Conservation (phyloP, 73 alveolate species). For the Urostyla sp. region DNA sequence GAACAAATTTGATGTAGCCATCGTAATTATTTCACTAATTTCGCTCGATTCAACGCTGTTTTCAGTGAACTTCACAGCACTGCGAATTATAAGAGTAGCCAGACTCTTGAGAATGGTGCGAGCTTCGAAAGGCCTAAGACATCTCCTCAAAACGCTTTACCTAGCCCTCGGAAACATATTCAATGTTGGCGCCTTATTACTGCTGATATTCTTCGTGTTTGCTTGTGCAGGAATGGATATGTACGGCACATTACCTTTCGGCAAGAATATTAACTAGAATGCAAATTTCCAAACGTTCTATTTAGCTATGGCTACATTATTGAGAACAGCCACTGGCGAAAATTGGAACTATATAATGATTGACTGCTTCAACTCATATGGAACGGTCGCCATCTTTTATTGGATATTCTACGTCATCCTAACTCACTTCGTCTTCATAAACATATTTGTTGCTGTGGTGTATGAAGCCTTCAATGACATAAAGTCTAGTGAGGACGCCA, state of each 20-base stretch:
- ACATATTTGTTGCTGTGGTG: slow-evolving; percentile 75
- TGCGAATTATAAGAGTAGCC: slow-evolving; percentile 76
- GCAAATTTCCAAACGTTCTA: slow-evolving; percentile 72
- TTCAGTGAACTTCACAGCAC: slow-evolving; percentile 63
- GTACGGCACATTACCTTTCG: slow-evolving; percentile 50
- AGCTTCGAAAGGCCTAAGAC: slow-evolving; percentile 72
- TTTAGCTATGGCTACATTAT: slow-evolving; percentile 42
- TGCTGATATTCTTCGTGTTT: slow-evolving; percentile 58
- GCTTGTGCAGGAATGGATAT: slow-evolving; percentile 75
- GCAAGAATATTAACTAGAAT: slow-evolving; percentile 56
- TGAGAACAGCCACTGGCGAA: slow-evolving; percentile 69
- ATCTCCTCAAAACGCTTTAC: slow-evolving; percentile 71
- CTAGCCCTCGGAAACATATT: slow-evolving; percentile 72
- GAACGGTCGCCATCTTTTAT: slow-evolving; percentile 36
- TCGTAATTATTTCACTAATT: slow-evolving; percentile 46
- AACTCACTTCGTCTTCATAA: slow-evolving; percentile 59
- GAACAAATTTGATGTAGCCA: slow-evolving; percentile 77
- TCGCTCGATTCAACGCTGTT: slow-evolving; percentile 60
- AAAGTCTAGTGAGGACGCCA: slow-evolving; percentile 59
- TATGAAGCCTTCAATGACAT: slow-evolving; percentile 70
- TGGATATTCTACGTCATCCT: slow-evolving; percentile 56
- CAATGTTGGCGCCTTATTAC: slow-evolving; percentile 58
- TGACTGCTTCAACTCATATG: slow-evolving; percentile 62
- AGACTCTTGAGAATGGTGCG: slow-evolving; percentile 74
- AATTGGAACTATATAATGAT: slow-evolving; percentile 79